These are phyloP conservation scores for Plasmodium fragile DNA, from an alignment of 169 alveolate genomes.

Conservation along the genomic window DNA sequence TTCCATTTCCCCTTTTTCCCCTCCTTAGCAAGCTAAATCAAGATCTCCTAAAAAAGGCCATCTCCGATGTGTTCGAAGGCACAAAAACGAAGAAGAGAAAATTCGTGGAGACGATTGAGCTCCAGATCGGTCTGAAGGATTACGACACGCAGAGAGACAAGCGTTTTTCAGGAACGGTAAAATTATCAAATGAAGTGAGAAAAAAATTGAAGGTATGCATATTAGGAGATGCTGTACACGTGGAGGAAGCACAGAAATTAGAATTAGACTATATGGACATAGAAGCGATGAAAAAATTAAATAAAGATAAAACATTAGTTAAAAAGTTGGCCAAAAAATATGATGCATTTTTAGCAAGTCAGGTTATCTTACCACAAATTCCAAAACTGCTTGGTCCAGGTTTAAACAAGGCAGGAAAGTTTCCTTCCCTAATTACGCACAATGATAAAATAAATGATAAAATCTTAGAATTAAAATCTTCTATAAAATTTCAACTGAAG, in stretches of 20 bases:
- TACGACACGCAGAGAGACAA: conserved; percentile 99
- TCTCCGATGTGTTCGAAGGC: conserved; percentile 94
- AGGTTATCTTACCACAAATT: conserved; percentile 97
- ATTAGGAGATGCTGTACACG: conserved; percentile 99
- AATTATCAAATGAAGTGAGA: conserved; percentile 97
- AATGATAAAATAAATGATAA: conserved; percentile 96
- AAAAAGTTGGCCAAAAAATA: conserved; percentile 97
- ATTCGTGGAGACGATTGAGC: conserved; percentile 98
- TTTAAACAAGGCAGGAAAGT: conserved; percentile 98
- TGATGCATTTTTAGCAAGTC: conserved; percentile 98
- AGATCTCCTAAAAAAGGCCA: conserved; percentile 91
- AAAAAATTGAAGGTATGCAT: conserved; percentile 97
- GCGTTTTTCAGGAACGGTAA: conserved; percentile 99
- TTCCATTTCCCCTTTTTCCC: background rate
- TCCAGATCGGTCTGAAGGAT: conserved; percentile 99
- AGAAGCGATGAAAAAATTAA: conserved; percentile 98
- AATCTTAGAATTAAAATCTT: conserved; percentile 96
- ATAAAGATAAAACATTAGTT: conserved; percentile 98
- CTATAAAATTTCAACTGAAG: conserved; percentile 95
- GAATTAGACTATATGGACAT: conserved; percentile 97
- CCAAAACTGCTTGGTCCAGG: conserved; percentile 99
- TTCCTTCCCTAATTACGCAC: conserved; percentile 99
- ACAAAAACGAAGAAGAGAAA: conserved; percentile 95
- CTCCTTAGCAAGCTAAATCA: conserved; percentile 86
- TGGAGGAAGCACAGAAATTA: conserved; percentile 97